phyloP scores from a whole-genome alignment of 2,329 filamentous ascomycete genomes.

The Onygena corvina region DNA sequence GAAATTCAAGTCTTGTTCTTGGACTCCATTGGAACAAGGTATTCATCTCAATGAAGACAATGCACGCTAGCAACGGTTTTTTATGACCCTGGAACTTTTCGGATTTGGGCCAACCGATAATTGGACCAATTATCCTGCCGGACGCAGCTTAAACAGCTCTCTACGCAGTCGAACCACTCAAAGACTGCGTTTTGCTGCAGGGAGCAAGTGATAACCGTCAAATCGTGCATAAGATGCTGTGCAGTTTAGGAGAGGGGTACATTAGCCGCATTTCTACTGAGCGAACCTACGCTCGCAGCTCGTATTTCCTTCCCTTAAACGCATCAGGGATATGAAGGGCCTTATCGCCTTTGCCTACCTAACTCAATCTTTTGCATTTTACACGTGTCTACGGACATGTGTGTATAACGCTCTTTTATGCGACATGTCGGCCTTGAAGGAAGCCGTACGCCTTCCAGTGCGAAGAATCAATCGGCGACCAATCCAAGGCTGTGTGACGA shows the following conservation, averaged over 20 bases:
- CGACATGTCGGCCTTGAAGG: too few species aligned
- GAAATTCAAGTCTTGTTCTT: not conserved
- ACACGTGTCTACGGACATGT: not conserved
- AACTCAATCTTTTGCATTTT: not conserved
- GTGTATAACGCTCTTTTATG: not conserved
- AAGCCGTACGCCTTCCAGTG: not conserved
- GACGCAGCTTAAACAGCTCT: not conserved
- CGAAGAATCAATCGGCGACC: not conserved
- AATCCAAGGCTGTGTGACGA: not conserved
- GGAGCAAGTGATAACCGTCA: not conserved
- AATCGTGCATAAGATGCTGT: slow-evolving; percentile 1
- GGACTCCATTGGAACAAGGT: not conserved
- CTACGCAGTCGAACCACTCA: not conserved
- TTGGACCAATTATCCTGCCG: not conserved
- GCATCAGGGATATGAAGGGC: not conserved
- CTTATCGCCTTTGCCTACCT: too few species aligned
- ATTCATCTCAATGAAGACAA: not conserved
- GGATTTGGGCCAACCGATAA: not conserved
- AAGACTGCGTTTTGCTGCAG: not conserved
- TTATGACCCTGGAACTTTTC: not conserved
- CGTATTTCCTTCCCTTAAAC: not conserved
- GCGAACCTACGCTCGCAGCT: not conserved
- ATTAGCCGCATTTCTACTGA: slow-evolving; percentile 4
- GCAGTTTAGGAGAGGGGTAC: slow-evolving; percentile 1
- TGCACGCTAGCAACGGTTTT: not conserved